A percentile compares a stretch with the other conserved stretches of the same genome.
Conservation (phyloP, 2,329 filamentous ascomycete species). For the Teratosphaeria pseudoeucalypti region DNA sequence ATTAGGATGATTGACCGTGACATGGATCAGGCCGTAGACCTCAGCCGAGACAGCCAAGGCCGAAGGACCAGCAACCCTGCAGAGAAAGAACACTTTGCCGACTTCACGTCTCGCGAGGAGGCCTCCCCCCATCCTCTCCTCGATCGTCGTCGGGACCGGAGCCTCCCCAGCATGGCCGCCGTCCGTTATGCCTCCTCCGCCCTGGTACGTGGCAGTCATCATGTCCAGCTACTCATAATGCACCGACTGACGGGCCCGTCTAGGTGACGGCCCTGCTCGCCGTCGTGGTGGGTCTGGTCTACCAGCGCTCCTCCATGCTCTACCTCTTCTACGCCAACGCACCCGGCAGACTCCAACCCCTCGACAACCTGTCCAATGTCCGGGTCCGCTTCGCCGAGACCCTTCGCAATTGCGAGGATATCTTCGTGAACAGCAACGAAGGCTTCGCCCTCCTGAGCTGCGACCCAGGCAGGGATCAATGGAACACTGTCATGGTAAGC, state of each 20-base stretch:
- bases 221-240: background rate
- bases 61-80: background rate
- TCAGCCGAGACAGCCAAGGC: background rate
- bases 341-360: slow-evolving; percentile 5
- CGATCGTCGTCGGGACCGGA: background rate
- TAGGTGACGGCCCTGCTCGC: background rate
- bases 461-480: slow-evolving; percentile 32
- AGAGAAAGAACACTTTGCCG: background rate
- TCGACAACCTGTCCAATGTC: slow-evolving; percentile 11
- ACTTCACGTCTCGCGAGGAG: background rate
- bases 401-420: slow-evolving; percentile 36
- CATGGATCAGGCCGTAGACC: background rate
- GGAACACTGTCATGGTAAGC: slow-evolving; percentile 38
- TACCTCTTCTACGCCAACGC: slow-evolving; percentile 13
- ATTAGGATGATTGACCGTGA: background rate
- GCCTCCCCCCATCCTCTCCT: background rate
- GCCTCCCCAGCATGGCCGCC: background rate
- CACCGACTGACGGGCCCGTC: background rate
- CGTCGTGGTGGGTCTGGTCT: slow-evolving; percentile 9
- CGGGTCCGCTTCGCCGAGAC: slow-evolving; percentile 26
- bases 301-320: slow-evolving; percentile 8
- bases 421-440: slow-evolving; percentile 26
- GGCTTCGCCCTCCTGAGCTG: slow-evolving; percentile 34
- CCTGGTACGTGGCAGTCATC: background rate
- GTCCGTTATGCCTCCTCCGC: background rate